Evolutionary conservation across 2,329 filamentous ascomycete species (phyloP), one percentile per base, ranked within the genome.

Genomic region (Sarocladiaceae sp.): DNA sequence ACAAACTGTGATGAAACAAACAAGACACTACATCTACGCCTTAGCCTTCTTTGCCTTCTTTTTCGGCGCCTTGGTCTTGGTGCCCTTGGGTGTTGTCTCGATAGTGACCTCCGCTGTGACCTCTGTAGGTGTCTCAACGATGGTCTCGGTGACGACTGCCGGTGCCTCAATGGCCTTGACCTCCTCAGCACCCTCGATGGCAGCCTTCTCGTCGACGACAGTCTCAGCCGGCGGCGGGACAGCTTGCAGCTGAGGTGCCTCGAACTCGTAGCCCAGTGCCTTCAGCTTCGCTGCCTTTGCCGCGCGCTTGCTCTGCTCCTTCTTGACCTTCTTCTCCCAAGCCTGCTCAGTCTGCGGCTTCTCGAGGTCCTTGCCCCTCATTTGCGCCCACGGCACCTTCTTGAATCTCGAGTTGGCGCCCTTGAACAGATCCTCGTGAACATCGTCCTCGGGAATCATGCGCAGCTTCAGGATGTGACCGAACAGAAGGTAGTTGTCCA

Each of bases 401-500:
- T 96, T 96, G 79, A 94, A 97, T 52, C 92, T 87, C 63, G 83
- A 84, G 70, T 95, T 93, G 62, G 91, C 90, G 33, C 91, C 91
- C 73, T 94, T 91, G 83, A 91, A 97, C 51, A 97, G 75, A 56
- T 90, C 79, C 22, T 84, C 79, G 66, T 95, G 90, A 39, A 96
- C 75, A 64, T 92, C 84, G 55, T 88, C 89, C 53, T 83, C 74
- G 3, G 89, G 83, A 3, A 97, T 80, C 22, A 84, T 75, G 66
- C 90, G 88, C 71, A 92, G 93, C 71, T 95, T 93, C 60, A 99
- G 77, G 56, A 97, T 88, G 67, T 97, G 93, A 5, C 90, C 90
- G 68, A 96, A 97, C 64, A 99, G 80, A 35, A 97, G 83, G 71
- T 99, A 99, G 72, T 92, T 95, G 77, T 97, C 84, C 94, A 99